These are phyloP conservation scores for Trametes gibbosa DNA, from an alignment of 768 basidiomycete species.

Conservation along the genomic window DNA sequence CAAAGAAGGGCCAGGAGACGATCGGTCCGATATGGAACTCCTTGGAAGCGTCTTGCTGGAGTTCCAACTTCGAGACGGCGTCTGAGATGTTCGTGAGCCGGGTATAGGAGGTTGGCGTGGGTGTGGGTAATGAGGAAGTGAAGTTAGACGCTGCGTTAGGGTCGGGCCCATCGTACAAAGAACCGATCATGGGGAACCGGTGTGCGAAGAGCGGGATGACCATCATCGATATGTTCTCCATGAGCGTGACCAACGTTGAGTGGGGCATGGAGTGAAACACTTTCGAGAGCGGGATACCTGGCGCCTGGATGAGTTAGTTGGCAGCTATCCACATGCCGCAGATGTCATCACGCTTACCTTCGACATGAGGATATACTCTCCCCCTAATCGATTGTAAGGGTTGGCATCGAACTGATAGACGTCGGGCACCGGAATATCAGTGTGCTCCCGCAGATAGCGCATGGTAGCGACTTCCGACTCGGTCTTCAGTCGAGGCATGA, in stretches of 20 bases:
- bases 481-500: constrained; percentile 84
- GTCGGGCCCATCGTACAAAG: constrained; percentile 57
- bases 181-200: constrained; percentile 75
- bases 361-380: constrained; percentile 86
- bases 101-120: constrained; percentile 24
- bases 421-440: constrained; percentile 68
- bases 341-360: constrained; percentile 47
- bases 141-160: constrained; percentile 18
- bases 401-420: constrained; percentile 80
- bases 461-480: constrained; percentile 87
- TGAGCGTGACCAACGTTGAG: constrained; percentile 57
- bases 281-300: constrained; percentile 65
- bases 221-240: constrained; percentile 66
- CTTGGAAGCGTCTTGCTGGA: constrained; percentile 14
- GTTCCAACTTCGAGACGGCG: constrained; percentile 11
- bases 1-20: constrained; percentile 90
- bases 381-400: constrained; percentile 80
- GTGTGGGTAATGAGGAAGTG: constrained; percentile 25
- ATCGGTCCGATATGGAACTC: constrained; percentile 74
- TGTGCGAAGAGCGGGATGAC: constrained; percentile 74
- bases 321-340: neutral
- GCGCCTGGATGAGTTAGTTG: constrained; percentile 46
- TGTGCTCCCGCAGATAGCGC: constrained; percentile 70
- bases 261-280: constrained; percentile 73
- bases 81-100: constrained; percentile 15